A percentile compares a stretch with the other conserved stretches of the same genome.
phyloP scores from a whole-genome alignment of 345 rosid genomes.

The Pugionium cornutum region DNA sequence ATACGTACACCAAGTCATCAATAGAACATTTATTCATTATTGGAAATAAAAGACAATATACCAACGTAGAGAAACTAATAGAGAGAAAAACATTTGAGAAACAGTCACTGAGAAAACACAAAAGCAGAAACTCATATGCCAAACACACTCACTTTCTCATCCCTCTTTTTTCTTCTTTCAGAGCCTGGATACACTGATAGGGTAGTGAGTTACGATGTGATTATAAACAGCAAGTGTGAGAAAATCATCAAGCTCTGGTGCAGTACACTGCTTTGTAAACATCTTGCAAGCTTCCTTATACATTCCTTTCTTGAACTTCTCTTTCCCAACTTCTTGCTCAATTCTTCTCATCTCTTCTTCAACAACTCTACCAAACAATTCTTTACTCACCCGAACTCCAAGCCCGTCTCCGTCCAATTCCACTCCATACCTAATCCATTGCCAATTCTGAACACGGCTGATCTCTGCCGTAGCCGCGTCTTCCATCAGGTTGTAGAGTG shows the following conservation, averaged over 20 bases:
- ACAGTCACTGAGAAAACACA: background rate
- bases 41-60: conserved; percentile 28
- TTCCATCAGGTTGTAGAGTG: conserved; percentile 94
- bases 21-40: conserved; percentile 32
- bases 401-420: conserved; percentile 79
- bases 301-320: conserved; percentile 69
- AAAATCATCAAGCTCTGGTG: conserved; percentile 66
- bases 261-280: conserved; percentile 71
- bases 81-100: background rate
- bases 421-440: conserved; percentile 80
- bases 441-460: conserved; percentile 94
- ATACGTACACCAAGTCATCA: no score
- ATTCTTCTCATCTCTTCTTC: conserved; percentile 89
- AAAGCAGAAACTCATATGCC: conserved; percentile 14
- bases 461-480: conserved; percentile 97
- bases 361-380: conserved; percentile 74
- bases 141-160: background rate
- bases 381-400: conserved; percentile 63
- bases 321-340: conserved; percentile 82
- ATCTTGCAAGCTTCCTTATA: conserved; percentile 76
- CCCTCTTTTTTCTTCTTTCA: conserved; percentile 35
- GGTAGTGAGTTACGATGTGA: conserved; percentile 62
- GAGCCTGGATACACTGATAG: conserved; percentile 54
- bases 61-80: conserved; percentile 19
- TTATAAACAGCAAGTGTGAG: conserved; percentile 79